These are phyloP conservation scores for Trichosporon coremiiforme DNA, from an alignment of 1,284 basidiomycete genomes.

Conservation along the genomic window DNA sequence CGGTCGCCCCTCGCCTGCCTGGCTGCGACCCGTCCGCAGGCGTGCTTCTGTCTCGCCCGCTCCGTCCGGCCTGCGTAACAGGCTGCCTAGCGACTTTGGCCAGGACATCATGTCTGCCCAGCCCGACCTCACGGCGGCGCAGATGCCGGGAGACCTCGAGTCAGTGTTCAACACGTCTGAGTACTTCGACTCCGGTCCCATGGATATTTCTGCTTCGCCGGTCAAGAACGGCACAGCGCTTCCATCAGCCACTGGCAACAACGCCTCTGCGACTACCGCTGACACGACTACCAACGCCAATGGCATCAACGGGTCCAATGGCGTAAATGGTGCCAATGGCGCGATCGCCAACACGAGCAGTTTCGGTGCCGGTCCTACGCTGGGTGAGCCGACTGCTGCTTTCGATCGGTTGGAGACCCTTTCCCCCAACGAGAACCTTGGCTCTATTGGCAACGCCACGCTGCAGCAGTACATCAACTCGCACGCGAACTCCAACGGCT, in stretches of 20 bases:
- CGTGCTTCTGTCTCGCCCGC: slow-evolving; percentile 50
- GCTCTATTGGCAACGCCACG: slow-evolving; percentile 21
- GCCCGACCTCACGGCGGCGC: slow-evolving; percentile 31
- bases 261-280: neutral
- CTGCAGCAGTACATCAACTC: slow-evolving; percentile 27
- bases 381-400: slow-evolving; percentile 42
- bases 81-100: slow-evolving; percentile 50
- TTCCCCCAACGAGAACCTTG: slow-evolving; percentile 38
- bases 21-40: slow-evolving; percentile 82
- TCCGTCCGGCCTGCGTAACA: slow-evolving; percentile 51
- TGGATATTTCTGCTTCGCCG: slow-evolving; percentile 29
- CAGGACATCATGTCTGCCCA: slow-evolving; percentile 39
- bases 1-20: slow-evolving; percentile 68
- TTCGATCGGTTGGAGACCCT: slow-evolving; percentile 44
- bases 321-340: slow-evolving; percentile 13
- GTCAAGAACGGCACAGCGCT: slow-evolving; percentile 17
- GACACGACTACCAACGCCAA: neutral
- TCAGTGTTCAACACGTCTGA: slow-evolving; percentile 52
- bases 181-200: slow-evolving; percentile 46
- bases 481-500: neutral
- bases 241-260: neutral
- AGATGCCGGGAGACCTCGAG: slow-evolving; percentile 44
- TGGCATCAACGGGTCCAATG: neutral
- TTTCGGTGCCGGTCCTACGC: slow-evolving; percentile 25
- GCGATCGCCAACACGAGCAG: neutral